Percentiles rank a stretch among this genome's conserved stretches.
phyloP scores from a whole-genome alignment of 768 basidiomycete genomes.

The Brasilioporus rufonigricans region DNA sequence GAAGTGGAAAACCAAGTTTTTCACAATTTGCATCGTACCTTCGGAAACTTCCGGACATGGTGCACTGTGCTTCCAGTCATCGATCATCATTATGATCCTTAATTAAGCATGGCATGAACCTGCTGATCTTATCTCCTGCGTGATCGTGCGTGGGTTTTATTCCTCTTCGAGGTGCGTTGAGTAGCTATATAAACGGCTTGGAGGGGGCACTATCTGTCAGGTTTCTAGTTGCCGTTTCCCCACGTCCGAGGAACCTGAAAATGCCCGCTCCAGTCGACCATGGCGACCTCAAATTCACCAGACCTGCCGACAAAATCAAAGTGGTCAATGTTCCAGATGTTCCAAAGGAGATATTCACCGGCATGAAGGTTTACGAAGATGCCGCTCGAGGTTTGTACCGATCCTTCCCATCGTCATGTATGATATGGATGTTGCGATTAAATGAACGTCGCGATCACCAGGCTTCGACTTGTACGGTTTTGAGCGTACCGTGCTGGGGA shows the following conservation, averaged over 20 bases:
- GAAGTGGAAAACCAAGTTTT: no score
- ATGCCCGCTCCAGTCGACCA: conserved; percentile 30
- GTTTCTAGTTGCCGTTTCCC: neutral
- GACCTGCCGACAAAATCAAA: conserved; percentile 39
- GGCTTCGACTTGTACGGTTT: conserved; percentile 31
- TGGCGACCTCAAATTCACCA: conserved; percentile 33
- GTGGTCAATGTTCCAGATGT: conserved; percentile 35
- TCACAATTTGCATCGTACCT: no score
- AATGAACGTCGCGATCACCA: conserved; percentile 3
- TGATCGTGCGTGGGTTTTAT: conserved; percentile 2
- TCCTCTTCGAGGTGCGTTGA: neutral
- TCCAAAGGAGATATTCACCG: conserved; percentile 33
- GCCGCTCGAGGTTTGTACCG: conserved; percentile 31
- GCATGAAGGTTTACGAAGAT: conserved; percentile 39
- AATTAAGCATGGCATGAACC: neutral
- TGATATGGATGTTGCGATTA: neutral
- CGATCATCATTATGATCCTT: neutral
- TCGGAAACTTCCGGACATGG: neutral
- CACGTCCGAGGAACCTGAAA: conserved; percentile 8
- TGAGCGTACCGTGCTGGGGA: conserved; percentile 18
- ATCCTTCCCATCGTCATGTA: neutral
- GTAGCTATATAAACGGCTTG: neutral
- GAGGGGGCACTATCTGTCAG: no score
- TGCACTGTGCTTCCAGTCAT: no score
- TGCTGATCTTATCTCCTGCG: conserved; percentile 10